Evolutionary conservation across 768 basidiomycete species (phyloP).

Genomic region (Termitomyces sp.): DNA sequence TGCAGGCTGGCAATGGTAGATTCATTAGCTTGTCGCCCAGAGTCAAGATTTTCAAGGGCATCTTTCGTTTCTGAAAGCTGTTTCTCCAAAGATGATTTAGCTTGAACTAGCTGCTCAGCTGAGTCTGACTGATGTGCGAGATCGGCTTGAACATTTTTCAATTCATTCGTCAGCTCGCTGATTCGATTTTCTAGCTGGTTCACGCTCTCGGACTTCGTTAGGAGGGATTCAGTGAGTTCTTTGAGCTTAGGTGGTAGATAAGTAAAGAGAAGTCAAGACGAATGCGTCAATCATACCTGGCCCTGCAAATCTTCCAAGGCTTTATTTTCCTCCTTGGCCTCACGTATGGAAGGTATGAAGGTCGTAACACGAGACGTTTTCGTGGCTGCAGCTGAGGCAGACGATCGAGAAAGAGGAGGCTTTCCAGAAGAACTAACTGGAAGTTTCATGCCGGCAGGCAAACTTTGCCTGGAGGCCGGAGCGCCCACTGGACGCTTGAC

Average conservation of each 20-base stretch:
- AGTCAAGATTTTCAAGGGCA: constrained; percentile 30
- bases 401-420: constrained; percentile 21
- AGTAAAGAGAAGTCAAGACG: neutral
- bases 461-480: constrained; percentile 34
- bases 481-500: constrained; percentile 39
- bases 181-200: constrained; percentile 49
- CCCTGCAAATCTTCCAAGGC: constrained; percentile 50
- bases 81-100: constrained; percentile 42
- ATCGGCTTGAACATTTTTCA: constrained; percentile 41
- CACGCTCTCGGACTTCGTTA: constrained; percentile 44
- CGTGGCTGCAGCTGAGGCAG: constrained; percentile 24
- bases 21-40: constrained; percentile 24
- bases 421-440: constrained; percentile 26
- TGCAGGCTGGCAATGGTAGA: constrained; percentile 35
- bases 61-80: constrained; percentile 39
- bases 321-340: constrained; percentile 59
- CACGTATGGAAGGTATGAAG: constrained; percentile 73
- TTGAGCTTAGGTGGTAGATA: constrained; percentile 40
- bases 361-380: constrained; percentile 42
- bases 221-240: constrained; percentile 47
- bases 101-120: constrained; percentile 42
- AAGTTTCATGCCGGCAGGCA: constrained; percentile 30
- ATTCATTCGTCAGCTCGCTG: constrained; percentile 39
- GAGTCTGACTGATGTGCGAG: constrained; percentile 37
- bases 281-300: constrained; percentile 39